phyloP scores from a whole-genome alignment of 345 rosid genomes.

The Mangifera indica region DNA sequence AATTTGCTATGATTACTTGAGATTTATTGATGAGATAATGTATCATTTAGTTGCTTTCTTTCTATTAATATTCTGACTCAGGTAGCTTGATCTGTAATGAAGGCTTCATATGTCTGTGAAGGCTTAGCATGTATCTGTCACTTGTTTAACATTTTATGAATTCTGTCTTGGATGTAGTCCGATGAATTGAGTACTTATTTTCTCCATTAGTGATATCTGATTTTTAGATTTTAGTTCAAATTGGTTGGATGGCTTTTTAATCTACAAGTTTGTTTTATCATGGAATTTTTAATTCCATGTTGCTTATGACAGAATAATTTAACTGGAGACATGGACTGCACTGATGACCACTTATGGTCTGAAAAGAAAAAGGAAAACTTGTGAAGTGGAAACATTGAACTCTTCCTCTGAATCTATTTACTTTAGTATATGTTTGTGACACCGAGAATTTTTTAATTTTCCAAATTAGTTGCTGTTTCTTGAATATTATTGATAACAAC shows the following conservation, averaged over 20 bases:
- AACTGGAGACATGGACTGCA: not conserved
- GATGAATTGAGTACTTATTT: not conserved
- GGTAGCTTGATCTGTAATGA: not conserved
- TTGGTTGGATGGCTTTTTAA: not conserved
- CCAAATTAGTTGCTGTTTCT: not conserved
- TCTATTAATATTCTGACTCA: not conserved
- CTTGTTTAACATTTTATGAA: not conserved
- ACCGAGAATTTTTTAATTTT: not conserved
- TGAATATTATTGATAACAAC: not conserved
- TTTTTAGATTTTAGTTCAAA: not conserved
- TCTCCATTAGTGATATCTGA: not conserved
- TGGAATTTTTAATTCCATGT: not conserved
- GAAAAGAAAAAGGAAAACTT: not conserved
- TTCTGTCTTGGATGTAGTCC: not conserved
- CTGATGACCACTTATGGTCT: not conserved
- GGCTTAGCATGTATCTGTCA: not conserved
- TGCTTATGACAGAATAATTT: not conserved
- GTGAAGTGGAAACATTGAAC: not conserved
- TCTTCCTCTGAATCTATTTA: not conserved
- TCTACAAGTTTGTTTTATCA: not conserved
- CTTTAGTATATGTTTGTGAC: not conserved
- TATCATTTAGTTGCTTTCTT: slow-evolving; percentile 6
- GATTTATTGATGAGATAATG: not conserved
- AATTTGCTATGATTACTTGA: not conserved
- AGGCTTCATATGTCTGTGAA: not conserved